A percentile compares a stretch with the other conserved stretches of the same genome.
Conservation (phyloP, 2,329 filamentous ascomycete species). For the Pseudogymnoascus sp. region DNA sequence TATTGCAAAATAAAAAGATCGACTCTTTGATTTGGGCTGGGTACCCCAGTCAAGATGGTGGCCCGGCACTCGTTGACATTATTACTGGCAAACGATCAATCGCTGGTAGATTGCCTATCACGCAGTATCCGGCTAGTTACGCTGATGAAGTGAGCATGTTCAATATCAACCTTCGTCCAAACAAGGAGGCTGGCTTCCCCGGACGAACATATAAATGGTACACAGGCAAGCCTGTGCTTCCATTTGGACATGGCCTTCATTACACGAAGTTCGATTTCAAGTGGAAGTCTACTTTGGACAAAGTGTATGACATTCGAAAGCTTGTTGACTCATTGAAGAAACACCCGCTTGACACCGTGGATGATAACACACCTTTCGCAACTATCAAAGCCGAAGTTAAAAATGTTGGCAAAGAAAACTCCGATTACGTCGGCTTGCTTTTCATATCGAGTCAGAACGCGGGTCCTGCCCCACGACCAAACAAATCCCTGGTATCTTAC, state of each 20-base stretch:
- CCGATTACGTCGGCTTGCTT: conserved; percentile 46
- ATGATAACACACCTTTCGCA: conserved; percentile 27
- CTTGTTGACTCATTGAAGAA: conserved; percentile 23
- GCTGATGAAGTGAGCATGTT: conserved; percentile 44
- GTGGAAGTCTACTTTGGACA: conserved; percentile 11
- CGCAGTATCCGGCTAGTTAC: conserved; percentile 49
- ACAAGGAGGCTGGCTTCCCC: conserved; percentile 18
- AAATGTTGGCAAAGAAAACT: conserved; percentile 44
- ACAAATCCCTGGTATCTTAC: conserved; percentile 47
- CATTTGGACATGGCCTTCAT: conserved; percentile 50
- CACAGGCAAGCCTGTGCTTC: conserved; percentile 39
- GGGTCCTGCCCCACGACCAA: conserved; percentile 43
- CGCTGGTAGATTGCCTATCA: conserved; percentile 47
- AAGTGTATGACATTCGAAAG: conserved; percentile 27
- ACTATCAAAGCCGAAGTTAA: conserved; percentile 34
- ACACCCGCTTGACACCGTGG: not conserved
- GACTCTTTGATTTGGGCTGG: conserved; percentile 49
- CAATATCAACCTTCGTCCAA: conserved; percentile 48
- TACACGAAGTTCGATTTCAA: conserved; percentile 46
- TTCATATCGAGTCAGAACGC: conserved; percentile 41
- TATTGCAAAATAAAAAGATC: conserved; percentile 42
- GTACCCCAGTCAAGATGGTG: conserved; percentile 54
- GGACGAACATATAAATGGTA: conserved; percentile 56
- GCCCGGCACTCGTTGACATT: conserved; percentile 46
- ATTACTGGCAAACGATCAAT: conserved; percentile 43